Evolutionary conservation across 257 asterid genomes (phyloP).

Genomic region (Salvia splendens): DNA sequence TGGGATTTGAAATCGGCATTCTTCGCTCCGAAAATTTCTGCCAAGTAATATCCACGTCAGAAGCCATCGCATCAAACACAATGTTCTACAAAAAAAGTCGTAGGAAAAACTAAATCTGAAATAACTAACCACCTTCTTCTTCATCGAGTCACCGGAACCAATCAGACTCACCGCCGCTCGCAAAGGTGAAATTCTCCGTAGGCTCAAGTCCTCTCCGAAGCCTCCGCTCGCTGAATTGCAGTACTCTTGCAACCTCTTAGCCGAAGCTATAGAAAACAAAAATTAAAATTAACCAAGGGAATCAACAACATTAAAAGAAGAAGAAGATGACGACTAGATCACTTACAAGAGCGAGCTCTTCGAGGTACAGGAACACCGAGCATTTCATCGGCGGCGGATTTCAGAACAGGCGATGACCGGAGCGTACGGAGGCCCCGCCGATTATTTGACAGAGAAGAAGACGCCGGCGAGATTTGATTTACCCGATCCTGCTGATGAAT

Average conservation of each 20-base stretch:
- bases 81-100: neutral
- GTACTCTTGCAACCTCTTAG: conserved; percentile 44
- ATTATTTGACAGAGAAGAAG: conserved; percentile 27
- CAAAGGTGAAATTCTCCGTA: too few species aligned
- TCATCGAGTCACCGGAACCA: conserved; percentile 31
- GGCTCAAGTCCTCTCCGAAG: conserved; percentile 25
- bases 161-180: too few species aligned
- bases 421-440: conserved; percentile 44
- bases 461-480: conserved; percentile 11
- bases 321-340: neutral
- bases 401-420: conserved; percentile 45
- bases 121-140: conserved; percentile 41
- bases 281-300: conserved; percentile 4
- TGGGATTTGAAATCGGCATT: conserved; percentile 35
- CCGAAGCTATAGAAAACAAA: conserved; percentile 40
- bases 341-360: conserved; percentile 65
- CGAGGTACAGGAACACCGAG: conserved; percentile 56
- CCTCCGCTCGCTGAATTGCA: conserved; percentile 39
- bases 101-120: neutral
- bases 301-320: conserved; percentile 6
- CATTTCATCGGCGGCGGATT: conserved; percentile 45
- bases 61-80: conserved; percentile 12
- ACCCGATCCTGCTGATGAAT: conserved; percentile 29
- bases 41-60: conserved; percentile 24
- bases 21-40: conserved; percentile 48